Evolutionary conservation across 2,329 filamentous ascomycete species (phyloP).

Genomic region (Chaetomium sp.): DNA sequence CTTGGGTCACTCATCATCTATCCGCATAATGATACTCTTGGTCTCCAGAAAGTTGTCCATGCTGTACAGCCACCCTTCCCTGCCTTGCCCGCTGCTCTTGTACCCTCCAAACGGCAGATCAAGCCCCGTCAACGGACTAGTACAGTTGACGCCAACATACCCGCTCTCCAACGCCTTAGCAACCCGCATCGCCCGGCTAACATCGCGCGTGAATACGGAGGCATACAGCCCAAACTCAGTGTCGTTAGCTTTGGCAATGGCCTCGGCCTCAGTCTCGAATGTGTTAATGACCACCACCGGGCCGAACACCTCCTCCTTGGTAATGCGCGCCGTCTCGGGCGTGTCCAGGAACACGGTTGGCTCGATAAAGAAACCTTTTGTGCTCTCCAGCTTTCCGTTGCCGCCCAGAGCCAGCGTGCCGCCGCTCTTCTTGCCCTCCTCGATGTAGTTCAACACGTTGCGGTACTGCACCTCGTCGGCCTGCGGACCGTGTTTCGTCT

Average conservation of each 20-base stretch:
- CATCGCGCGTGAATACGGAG: constrained; percentile 57
- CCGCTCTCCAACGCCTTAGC: constrained; percentile 60
- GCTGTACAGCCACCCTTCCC: constrained; percentile 43
- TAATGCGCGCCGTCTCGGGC: constrained; percentile 50
- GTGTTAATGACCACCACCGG: constrained; percentile 62
- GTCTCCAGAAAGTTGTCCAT: constrained; percentile 43
- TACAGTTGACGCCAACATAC: constrained; percentile 60
- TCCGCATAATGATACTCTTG: constrained; percentile 40
- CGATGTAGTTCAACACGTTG: constrained; percentile 49
- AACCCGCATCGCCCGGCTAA: constrained; percentile 48
- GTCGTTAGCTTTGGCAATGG: constrained; percentile 56
- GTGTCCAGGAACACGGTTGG: constrained; percentile 51
- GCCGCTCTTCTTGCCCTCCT: constrained; percentile 46
- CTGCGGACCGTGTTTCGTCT: constrained; percentile 49
- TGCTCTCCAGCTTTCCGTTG: constrained; percentile 35
- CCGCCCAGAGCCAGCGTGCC: constrained; percentile 42
- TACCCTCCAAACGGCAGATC: constrained; percentile 49
- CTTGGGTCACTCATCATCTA: constrained; percentile 30
- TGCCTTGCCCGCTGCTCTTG: constrained; percentile 45
- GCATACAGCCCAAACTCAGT: constrained; percentile 59
- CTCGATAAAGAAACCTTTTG: constrained; percentile 46
- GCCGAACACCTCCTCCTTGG: constrained; percentile 65
- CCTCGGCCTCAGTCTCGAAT: constrained; percentile 61
- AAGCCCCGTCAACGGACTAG: constrained; percentile 42
- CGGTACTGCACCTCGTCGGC: constrained; percentile 55